Base-by-base conservation (phyloP, 2,329 filamentous ascomycete species). In the Scedosporium minutisporum region DNA sequence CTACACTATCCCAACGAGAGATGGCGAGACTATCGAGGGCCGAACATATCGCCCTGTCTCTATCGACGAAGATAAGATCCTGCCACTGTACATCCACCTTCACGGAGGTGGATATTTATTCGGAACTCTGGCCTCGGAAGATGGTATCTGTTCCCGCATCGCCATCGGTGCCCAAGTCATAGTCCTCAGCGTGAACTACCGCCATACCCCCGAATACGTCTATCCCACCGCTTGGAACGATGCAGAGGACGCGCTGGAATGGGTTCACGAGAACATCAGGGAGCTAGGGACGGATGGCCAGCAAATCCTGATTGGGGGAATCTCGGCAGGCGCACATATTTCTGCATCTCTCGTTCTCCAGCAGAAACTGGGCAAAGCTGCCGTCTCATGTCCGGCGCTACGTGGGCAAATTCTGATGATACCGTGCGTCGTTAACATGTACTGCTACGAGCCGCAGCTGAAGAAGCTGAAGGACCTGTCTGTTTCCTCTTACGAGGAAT, bases 101-200 rank as follows among this genome's bases (percentile, higher is more conserved):
- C 83, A 84, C 65, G 82, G 83, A 3, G 82, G 82, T 3, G 82
- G 82, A 0, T 87, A 82, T 63, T 66, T 84, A 6, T 80, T 82
- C n/a, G 84, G 84, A 2, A 81, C 78, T 0, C 67, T 86, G 2
- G 66, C 69, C 1, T 78, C 77, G 0, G 84, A 87, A 64, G 82
- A 86, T 62, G 77, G 78, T 0, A 74, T 72, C 1, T 86, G 82
- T 65, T 70, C 78, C 0, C 73, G 75, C 0, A 76, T 83, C 7
- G 79, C 81, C 0, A 68, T 77, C 12, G 72, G 73, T 4, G 68
- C 74, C 0, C 69, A 71, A 1, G 73, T 79, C 2, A 70, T 80
- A 0, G 81, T 85, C 0, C 66, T 85, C 1, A 82, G 83, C 48
- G 72, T 85, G 14, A 82, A 84, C 65, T 86, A 86, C 68, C 78